These are phyloP conservation scores for Blattamonas nauphoetae DNA, from an alignment of 78 protist genomes.

Conservation along the genomic window DNA sequence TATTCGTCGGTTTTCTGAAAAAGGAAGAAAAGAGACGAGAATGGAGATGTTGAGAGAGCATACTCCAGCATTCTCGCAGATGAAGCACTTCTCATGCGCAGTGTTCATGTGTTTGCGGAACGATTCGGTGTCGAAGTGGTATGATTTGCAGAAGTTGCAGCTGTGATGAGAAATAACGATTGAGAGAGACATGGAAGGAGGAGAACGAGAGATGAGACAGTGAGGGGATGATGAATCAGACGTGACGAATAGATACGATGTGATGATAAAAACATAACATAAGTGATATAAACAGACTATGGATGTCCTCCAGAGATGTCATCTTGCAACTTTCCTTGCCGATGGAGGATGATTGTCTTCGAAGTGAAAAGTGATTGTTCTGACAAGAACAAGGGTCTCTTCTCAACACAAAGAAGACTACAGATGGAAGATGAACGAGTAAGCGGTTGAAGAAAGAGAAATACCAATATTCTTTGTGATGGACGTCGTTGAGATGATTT, in stretches of 20 bases:
- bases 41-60: background rate
- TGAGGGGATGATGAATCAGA: no score
- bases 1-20: background rate
- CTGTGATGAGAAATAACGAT: no score
- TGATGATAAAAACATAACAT: no score
- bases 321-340: background rate
- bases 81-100: background rate
- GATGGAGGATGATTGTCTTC: background rate
- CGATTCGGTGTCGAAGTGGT: background rate
- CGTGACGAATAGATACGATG: no score
- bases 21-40: background rate
- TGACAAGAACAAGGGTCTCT: background rate
- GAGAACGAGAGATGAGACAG: no score
- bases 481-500: background rate
- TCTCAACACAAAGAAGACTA: background rate
- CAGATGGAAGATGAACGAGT: background rate
- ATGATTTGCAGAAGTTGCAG: background rate
- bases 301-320: background rate
- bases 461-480: background rate
- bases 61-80: background rate
- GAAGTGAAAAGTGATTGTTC: background rate
- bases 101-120: background rate
- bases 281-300: no score
- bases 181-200: no score
- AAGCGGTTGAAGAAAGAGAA: background rate